Percentiles rank a stretch among this genome's conserved stretches.
Conservation (phyloP, 257 asterid genomes). For the Petunia axillaris region DNA sequence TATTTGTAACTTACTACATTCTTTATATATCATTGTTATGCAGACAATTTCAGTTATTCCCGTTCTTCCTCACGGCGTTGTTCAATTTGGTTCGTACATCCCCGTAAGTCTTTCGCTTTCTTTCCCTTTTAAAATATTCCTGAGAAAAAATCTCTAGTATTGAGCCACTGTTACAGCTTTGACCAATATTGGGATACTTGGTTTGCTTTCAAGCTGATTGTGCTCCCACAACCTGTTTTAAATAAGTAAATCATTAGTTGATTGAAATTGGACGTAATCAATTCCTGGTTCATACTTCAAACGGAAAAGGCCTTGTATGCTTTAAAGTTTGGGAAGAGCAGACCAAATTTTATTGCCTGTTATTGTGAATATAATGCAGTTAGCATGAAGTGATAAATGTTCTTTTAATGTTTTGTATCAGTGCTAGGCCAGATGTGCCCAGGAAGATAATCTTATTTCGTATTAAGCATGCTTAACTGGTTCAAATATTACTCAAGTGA, state of each 20-base stretch:
- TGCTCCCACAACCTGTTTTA: neutral
- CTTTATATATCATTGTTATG: conserved; percentile 22
- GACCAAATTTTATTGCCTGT: neutral
- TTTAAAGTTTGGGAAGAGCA: neutral
- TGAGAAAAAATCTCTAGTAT: neutral
- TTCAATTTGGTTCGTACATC: conserved; percentile 81
- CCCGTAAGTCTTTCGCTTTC: conserved; percentile 41
- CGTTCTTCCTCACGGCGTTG: conserved; percentile 90
- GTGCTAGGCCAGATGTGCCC: neutral
- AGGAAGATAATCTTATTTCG: conserved; percentile 12
- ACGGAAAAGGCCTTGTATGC: neutral
- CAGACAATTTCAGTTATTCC: conserved; percentile 91
- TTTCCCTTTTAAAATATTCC: neutral
- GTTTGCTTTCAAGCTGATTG: conserved; percentile 6
- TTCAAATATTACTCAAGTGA: conserved; percentile 28
- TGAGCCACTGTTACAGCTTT: neutral
- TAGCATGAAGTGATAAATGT: neutral
- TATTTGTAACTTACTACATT: conserved; percentile 7
- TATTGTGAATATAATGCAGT: neutral
- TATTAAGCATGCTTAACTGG: neutral
- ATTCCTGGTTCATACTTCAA: neutral
- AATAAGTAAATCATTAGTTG: neutral
- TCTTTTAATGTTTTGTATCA: neutral
- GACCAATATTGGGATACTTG: neutral
- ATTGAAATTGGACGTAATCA: neutral